A percentile compares a stretch with the other conserved stretches of the same genome.
Conservation (phyloP, 2,329 filamentous ascomycete genomes). For the Pseudocercospora ulei region DNA sequence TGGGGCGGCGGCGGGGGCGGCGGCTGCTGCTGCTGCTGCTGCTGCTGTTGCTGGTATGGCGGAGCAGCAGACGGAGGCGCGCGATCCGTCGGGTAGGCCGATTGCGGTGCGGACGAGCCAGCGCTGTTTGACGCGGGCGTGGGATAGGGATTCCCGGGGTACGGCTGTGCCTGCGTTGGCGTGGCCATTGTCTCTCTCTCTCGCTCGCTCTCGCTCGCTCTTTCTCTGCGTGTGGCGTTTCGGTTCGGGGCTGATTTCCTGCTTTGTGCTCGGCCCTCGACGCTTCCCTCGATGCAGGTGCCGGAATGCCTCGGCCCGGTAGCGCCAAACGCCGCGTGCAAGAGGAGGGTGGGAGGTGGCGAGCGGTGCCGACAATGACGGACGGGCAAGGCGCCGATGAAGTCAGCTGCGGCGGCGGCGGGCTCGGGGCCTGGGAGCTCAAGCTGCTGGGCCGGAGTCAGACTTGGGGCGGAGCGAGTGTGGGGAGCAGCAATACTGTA, state of each 20-base stretch:
- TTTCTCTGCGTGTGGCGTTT: neutral
- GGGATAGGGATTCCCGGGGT: conserved; percentile 24
- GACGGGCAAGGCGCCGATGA: conserved; percentile 9
- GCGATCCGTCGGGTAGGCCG: conserved; percentile 24
- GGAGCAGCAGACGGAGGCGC: conserved; percentile 17
- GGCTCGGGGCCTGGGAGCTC: conserved; percentile 3
- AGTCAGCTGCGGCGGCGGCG: conserved; percentile 10
- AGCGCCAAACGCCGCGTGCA: conserved; percentile 24
- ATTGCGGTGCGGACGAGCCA: conserved; percentile 17
- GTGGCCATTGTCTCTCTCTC: conserved; percentile 26
- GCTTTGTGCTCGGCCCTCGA: conserved; percentile 4
- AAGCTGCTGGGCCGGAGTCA: conserved; percentile 2
- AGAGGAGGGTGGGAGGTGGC: conserved; percentile 13
- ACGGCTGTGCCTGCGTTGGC: conserved; percentile 28
- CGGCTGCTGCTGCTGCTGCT: conserved; percentile 12
- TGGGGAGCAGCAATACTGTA: no score
- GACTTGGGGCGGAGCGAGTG: conserved; percentile 8
- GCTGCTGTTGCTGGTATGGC: conserved; percentile 19
- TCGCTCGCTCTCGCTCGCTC: neutral
- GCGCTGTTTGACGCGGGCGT: conserved; percentile 22
- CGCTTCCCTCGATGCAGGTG: conserved; percentile 5
- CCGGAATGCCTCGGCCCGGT: conserved; percentile 13
- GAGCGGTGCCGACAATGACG: conserved; percentile 6
- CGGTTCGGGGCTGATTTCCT: conserved; percentile 8
- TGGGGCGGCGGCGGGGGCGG: conserved; percentile 21